Evolutionary conservation across 1,139 yeast species (phyloP).

Genomic region (Diutina ranongensis): DNA sequence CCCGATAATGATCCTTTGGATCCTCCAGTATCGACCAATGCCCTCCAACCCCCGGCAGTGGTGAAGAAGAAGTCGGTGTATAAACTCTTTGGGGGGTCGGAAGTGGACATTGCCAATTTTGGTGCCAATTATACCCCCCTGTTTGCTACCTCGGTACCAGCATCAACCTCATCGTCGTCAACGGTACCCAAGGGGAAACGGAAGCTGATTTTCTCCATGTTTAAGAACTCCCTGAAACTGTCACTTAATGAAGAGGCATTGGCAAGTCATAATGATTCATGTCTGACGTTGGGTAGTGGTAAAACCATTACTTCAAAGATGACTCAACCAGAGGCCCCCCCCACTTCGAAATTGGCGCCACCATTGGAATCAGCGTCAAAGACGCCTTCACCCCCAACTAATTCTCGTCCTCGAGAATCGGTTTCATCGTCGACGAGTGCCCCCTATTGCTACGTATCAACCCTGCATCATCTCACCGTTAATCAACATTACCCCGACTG

Average conservation of each 20-base stretch:
- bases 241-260: background rate
- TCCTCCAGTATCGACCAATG: background rate
- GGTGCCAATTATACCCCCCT: background rate
- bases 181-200: background rate
- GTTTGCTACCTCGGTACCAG: background rate
- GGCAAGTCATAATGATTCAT: background rate
- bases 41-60: background rate
- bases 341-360: background rate
- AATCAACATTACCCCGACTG: background rate
- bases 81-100: background rate
- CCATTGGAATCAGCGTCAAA: background rate
- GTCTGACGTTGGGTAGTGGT: background rate
- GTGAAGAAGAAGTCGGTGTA: background rate
- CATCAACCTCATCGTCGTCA: background rate
- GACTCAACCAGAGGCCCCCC: background rate
- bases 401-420: too few species aligned
- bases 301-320: background rate
- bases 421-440: background rate
- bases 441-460: background rate
- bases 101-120: conserved; percentile 3
- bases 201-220: background rate
- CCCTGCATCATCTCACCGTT: background rate
- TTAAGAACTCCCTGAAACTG: conserved; percentile 2
- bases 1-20: background rate
- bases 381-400: background rate